A percentile compares a stretch with the other conserved stretches of the same genome.
phyloP scores from a whole-genome alignment of 306 rosid genomes.

The Rosa lucieae region DNA sequence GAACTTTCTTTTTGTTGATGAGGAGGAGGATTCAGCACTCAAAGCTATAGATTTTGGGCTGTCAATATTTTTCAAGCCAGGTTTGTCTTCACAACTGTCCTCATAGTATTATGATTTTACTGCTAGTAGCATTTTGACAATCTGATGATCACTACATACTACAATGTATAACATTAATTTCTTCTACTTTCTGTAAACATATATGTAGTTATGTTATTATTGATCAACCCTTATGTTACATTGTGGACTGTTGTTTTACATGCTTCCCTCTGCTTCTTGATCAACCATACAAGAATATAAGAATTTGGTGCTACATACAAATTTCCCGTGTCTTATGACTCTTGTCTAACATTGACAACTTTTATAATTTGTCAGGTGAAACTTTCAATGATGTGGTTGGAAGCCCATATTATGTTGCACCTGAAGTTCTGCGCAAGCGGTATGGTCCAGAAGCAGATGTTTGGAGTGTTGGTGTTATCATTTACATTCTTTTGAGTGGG shows the following conservation, averaged over 20 bases:
- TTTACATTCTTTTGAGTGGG: slow-evolving; percentile 89
- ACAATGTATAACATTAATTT: neutral
- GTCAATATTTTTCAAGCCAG: slow-evolving; percentile 90
- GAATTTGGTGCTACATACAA: neutral
- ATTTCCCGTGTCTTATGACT: neutral
- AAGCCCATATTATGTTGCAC: slow-evolving; percentile 93
- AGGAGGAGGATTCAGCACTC: slow-evolving; percentile 71
- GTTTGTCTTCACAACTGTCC: slow-evolving; percentile 32
- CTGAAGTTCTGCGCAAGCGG: slow-evolving; percentile 65
- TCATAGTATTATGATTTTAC: neutral
- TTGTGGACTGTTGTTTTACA: neutral
- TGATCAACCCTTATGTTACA: neutral
- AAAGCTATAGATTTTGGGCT: slow-evolving; percentile 93
- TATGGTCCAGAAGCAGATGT: slow-evolving; percentile 90
- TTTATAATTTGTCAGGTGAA: slow-evolving; percentile 61
- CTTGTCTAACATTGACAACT: slow-evolving; percentile 26
- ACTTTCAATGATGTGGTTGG: slow-evolving; percentile 77
- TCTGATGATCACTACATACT: neutral
- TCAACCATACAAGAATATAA: too few relatives aligned
- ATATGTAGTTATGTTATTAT: neutral
- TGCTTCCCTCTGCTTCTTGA: neutral
- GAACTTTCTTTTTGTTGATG: slow-evolving; percentile 78
- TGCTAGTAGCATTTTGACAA: neutral
- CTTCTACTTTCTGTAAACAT: neutral
- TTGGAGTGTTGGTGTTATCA: slow-evolving; percentile 92